A percentile compares a stretch with the other conserved stretches of the same genome.
Conservation (phyloP, 768 basidiomycete genomes). For the Leccinum boreale region DNA sequence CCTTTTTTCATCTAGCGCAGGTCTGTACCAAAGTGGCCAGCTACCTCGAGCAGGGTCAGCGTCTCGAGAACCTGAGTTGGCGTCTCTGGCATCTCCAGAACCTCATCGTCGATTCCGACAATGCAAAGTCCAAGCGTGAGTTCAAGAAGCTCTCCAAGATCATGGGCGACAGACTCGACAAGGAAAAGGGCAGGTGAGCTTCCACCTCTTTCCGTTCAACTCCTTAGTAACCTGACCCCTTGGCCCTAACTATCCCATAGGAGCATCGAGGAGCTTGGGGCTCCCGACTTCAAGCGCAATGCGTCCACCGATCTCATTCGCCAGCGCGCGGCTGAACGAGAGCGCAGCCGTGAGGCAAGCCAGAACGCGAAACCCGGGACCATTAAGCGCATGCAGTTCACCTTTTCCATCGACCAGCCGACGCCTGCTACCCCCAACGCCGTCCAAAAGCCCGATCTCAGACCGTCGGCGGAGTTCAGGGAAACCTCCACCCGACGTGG, state of each 20-base stretch:
- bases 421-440: constrained; percentile 41
- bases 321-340: constrained; percentile 77
- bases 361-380: constrained; percentile 62
- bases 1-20: constrained; percentile 33
- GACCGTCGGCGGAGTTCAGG: constrained; percentile 63
- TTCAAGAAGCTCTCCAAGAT: constrained; percentile 85
- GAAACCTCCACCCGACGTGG: constrained; percentile 41
- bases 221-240: background rate
- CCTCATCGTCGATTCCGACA: constrained; percentile 88
- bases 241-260: constrained; percentile 38
- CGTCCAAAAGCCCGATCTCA: constrained; percentile 63
- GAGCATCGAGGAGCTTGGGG: constrained; percentile 81
- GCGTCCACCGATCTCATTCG: constrained; percentile 77
- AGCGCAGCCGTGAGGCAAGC: constrained; percentile 71
- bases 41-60: constrained; percentile 86
- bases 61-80: constrained; percentile 91
- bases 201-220: background rate
- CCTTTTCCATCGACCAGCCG: constrained; percentile 79
- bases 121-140: constrained; percentile 81
- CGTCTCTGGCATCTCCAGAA: constrained; percentile 91
- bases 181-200: constrained; percentile 64
- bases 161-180: constrained; percentile 91
- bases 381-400: constrained; percentile 89
- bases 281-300: constrained; percentile 78
- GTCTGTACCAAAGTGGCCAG: constrained; percentile 89